Evolutionary conservation across 306 rosid genomes (phyloP), one percentile per base, ranked within the genome.

Genomic region (Begonia masoniana): DNA sequence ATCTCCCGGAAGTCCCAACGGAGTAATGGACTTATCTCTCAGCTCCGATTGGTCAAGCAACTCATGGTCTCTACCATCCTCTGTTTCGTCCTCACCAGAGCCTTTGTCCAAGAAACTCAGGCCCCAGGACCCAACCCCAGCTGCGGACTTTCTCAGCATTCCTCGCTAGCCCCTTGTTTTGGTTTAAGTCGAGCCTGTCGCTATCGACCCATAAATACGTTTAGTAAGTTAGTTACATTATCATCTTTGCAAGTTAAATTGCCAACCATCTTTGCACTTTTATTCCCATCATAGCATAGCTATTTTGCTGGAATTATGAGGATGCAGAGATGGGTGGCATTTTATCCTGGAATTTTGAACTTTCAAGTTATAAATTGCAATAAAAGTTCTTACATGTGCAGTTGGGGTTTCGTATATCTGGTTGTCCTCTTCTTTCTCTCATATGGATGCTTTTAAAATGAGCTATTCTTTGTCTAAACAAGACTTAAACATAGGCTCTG

Each of bases 11-110:
- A 86, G 99, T 47, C 99, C 99, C 60, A 83, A 68, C 60, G 93
- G 96, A 14, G 95, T 92, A 2, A 75, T 83, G 45, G 96, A 86
- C 24, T 70, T 73, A 67, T 74, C 84, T 6, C 85, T 86, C 62
- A 86, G 93, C 75, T 79, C 76, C 4, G 88, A 83, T 47, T 69
- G 80, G 70, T 86, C 96, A 6, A 81, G 81, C 63, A 94, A 86
- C 13, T 83, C 96, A 8, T 86, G 96, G 94, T 63, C 76, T 0
- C 58, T 73, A 26, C 47, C 76, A 23, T 82, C 8, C 39, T 31
- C 95, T 10, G 88, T 83, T 14, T 75, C 86, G 8, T 85, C 92
- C 49, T 86, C 93, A 16, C 87, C 93, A 13, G 95, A 86, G 65
- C 82, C 80, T 23, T 61, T 79, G 59, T 64, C 77, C 6, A 92